A percentile compares a stretch with the other conserved stretches of the same genome.
These are phyloP conservation scores for Calonectria leucothoes DNA, from an alignment of 2,329 filamentous ascomycete species.

Conservation along the genomic window DNA sequence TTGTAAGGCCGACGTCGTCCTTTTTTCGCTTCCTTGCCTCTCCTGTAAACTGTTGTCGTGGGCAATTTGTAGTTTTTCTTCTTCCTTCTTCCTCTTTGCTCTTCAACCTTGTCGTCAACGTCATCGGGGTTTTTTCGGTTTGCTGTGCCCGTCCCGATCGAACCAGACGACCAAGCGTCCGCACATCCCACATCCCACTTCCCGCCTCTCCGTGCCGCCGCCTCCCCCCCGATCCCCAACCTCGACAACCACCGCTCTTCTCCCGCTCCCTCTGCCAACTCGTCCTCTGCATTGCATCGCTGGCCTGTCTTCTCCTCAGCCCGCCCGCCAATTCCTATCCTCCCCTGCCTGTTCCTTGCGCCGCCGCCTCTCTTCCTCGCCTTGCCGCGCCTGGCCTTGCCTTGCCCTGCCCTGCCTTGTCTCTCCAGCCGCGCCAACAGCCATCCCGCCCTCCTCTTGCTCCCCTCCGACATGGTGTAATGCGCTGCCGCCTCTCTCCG, in stretches of 20 bases:
- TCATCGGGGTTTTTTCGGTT: background rate
- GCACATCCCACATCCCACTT: conserved; percentile 5
- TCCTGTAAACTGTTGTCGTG: background rate
- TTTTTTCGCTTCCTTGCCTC: background rate
- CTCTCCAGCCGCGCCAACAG: background rate
- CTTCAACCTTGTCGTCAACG: conserved; percentile 13
- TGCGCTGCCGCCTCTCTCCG: conserved; percentile 27
- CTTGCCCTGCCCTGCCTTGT: background rate
- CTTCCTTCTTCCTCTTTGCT: background rate
- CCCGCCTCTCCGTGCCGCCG: conserved; percentile 14
- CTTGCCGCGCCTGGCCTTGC: background rate
- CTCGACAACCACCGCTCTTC: conserved; percentile 20
- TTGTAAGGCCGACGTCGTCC: background rate
- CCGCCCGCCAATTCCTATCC: background rate
- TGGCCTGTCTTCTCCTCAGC: background rate
- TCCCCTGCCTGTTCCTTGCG: background rate
- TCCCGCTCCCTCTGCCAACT: background rate
- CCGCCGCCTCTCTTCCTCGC: no score
- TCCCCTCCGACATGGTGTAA: conserved; percentile 12
- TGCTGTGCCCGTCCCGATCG: background rate
- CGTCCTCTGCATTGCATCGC: background rate
- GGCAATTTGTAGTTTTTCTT: background rate
- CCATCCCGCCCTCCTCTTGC: background rate
- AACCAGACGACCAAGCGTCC: background rate
- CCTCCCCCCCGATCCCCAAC: conserved; percentile 24